A percentile compares a stretch with the other conserved stretches of the same genome.
Evolutionary conservation across 176 grass and related monocot species (phyloP).

Genomic region (Juncus effusus): DNA sequence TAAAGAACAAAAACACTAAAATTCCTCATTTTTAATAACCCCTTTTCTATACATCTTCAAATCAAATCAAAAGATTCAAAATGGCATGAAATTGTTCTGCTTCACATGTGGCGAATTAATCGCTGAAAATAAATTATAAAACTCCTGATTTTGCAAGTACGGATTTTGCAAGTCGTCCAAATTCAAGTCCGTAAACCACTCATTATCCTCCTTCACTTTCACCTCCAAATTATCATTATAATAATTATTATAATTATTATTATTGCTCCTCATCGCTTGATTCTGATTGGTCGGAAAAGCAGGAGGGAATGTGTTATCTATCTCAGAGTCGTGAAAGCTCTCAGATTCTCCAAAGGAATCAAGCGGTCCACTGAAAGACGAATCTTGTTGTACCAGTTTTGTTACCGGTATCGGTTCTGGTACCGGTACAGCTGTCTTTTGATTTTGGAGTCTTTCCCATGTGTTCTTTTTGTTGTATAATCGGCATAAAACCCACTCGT

Average conservation of each 20-base stretch:
- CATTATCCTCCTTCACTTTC: constrained; percentile 18
- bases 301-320: constrained; percentile 20
- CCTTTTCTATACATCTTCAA: constrained; percentile 20
- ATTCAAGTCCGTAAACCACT: constrained; percentile 13
- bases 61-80: constrained; percentile 12
- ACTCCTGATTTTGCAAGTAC: constrained; percentile 8
- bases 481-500: constrained; percentile 48
- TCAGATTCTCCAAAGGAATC: constrained; percentile 18
- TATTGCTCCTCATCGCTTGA: neutral
- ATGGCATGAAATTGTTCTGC: neutral
- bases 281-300: constrained; percentile 17
- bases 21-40: neutral
- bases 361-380: neutral
- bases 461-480: constrained; percentile 39
- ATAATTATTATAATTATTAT: no score
- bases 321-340: constrained; percentile 1
- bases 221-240: neutral
- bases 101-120: constrained; percentile 4
- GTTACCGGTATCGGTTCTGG: neutral
- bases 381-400: neutral
- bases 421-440: neutral
- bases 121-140: neutral
- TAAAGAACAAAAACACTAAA: neutral
- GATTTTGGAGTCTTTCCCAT: constrained; percentile 11
- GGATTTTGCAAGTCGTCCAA: constrained; percentile 26